A percentile compares a stretch with the other conserved stretches of the same genome.
These are phyloP conservation scores for Omphalea diandra DNA, from an alignment of 441 rosid genomes.

Conservation along the genomic window DNA sequence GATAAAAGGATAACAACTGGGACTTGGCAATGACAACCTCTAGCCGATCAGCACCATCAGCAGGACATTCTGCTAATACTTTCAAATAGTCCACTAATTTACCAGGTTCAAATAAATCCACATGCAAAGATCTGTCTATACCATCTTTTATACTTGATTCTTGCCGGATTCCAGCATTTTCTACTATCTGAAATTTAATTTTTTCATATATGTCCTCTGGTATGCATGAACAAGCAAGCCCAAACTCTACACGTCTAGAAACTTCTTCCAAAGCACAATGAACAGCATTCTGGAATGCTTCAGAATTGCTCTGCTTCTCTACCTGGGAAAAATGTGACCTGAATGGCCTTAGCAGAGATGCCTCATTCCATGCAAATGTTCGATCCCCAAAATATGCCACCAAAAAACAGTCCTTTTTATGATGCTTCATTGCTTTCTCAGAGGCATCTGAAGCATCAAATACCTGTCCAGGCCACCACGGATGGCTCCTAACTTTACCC, in stretches of 20 bases:
- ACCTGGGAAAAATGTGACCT: slow-evolving; percentile 58
- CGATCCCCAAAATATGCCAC: slow-evolving; percentile 81
- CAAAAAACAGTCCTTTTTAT: slow-evolving; percentile 52
- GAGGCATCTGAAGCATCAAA: slow-evolving; percentile 69
- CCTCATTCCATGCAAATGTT: slow-evolving; percentile 78
- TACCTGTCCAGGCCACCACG: slow-evolving; percentile 95
- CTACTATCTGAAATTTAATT: slow-evolving; percentile 49
- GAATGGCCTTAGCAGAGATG: slow-evolving; percentile 68
- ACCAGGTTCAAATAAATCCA: slow-evolving; percentile 43
- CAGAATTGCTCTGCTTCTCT: slow-evolving; percentile 52
- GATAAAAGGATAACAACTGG: slow-evolving; percentile 53
- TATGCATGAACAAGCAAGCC: slow-evolving; percentile 56
- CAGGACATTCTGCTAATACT: slow-evolving; percentile 50
- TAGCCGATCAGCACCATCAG: slow-evolving; percentile 45
- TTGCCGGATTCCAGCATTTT: slow-evolving; percentile 51
- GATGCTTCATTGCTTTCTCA: slow-evolving; percentile 53
- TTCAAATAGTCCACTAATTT: slow-evolving; percentile 49
- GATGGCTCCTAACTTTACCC: slow-evolving; percentile 74
- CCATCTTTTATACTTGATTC: slow-evolving; percentile 42
- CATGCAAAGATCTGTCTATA: slow-evolving; percentile 29
- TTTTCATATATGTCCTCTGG: slow-evolving; percentile 38
- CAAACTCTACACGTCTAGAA: slow-evolving; percentile 55
- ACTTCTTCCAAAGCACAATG: slow-evolving; percentile 61
- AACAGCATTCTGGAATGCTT: slow-evolving; percentile 54
- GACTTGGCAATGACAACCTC: slow-evolving; percentile 56